Conservation (phyloP, 371 early-diverging fungal species). For the Mortierella sp. region DNA sequence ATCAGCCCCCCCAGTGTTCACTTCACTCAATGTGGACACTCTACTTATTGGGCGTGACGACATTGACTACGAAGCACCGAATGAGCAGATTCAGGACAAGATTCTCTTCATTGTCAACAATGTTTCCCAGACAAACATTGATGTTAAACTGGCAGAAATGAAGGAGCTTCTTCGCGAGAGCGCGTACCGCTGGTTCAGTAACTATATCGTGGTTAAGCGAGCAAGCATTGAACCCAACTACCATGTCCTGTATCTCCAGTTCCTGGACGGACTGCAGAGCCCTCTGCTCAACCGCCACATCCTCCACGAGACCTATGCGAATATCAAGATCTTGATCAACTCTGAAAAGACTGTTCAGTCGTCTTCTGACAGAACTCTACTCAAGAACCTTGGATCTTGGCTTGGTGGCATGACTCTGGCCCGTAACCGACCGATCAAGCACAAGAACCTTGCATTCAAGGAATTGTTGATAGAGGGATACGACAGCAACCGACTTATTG, state of each 20-base stretch:
- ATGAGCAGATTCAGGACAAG: constrained; percentile 87
- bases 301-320: constrained; percentile 88
- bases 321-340: constrained; percentile 88
- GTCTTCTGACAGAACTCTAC: constrained; percentile 85
- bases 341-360: constrained; percentile 93
- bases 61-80: constrained; percentile 67
- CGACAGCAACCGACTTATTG: constrained; percentile 86
- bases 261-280: constrained; percentile 78
- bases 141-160: constrained; percentile 82
- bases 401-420: constrained; percentile 96
- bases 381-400: constrained; percentile 98
- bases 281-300: constrained; percentile 74
- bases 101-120: constrained; percentile 97
- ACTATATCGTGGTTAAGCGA: constrained; percentile 93
- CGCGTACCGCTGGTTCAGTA: constrained; percentile 89
- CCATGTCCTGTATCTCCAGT: constrained; percentile 85
- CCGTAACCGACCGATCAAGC: constrained; percentile 92
- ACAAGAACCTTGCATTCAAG: constrained; percentile 94
- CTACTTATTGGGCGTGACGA: constrained; percentile 49
- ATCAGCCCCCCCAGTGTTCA: constrained; percentile 64
- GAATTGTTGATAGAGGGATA: constrained; percentile 93
- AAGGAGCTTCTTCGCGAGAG: constrained; percentile 71
- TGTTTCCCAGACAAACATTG: constrained; percentile 87
- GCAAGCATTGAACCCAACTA: constrained; percentile 96
- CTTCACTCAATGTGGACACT: constrained; percentile 68